These are phyloP conservation scores for Malus hybrid DNA, from an alignment of 331 rosid species.

Conservation along the genomic window DNA sequence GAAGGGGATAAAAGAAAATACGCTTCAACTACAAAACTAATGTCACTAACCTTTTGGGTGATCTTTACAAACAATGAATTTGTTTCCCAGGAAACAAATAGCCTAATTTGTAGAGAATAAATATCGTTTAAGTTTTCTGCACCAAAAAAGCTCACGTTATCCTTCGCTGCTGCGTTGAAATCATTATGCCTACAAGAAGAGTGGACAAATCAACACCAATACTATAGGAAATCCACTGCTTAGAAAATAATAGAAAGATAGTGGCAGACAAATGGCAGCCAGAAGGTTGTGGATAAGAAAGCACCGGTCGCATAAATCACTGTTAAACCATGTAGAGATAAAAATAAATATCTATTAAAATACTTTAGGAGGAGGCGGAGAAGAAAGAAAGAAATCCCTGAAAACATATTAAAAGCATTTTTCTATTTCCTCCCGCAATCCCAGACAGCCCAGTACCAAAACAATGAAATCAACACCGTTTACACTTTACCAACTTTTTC, in stretches of 20 bases:
- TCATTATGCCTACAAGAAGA: slow-evolving; percentile 61
- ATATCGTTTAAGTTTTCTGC: slow-evolving; percentile 46
- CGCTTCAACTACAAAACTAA: too few relatives aligned
- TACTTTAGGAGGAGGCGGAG: not conserved
- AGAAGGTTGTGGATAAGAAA: not conserved
- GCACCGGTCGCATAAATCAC: not conserved
- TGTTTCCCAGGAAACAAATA: slow-evolving; percentile 59
- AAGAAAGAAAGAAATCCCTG: not conserved
- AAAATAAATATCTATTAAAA: not conserved
- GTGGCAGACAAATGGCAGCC: not conserved
- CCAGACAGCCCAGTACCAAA: too few relatives aligned
- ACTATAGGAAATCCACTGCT: not conserved
- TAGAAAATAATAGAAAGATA: not conserved
- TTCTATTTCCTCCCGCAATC: not conserved
- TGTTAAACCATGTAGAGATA: not conserved
- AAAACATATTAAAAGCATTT: not conserved
- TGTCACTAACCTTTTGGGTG: slow-evolving; percentile 48
- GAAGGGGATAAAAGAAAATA: too few relatives aligned
- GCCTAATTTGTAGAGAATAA: slow-evolving; percentile 65
- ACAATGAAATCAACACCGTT: too few relatives aligned
- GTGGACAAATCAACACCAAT: slow-evolving; percentile 8
- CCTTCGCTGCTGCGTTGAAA: slow-evolving; percentile 31
- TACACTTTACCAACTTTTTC: too few relatives aligned
- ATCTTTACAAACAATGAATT: slow-evolving; percentile 62
- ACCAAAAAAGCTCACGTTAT: slow-evolving; percentile 26